Evolutionary conservation across 176 grass and related monocot genomes (phyloP).

Genomic region (Otatea glauca): DNA sequence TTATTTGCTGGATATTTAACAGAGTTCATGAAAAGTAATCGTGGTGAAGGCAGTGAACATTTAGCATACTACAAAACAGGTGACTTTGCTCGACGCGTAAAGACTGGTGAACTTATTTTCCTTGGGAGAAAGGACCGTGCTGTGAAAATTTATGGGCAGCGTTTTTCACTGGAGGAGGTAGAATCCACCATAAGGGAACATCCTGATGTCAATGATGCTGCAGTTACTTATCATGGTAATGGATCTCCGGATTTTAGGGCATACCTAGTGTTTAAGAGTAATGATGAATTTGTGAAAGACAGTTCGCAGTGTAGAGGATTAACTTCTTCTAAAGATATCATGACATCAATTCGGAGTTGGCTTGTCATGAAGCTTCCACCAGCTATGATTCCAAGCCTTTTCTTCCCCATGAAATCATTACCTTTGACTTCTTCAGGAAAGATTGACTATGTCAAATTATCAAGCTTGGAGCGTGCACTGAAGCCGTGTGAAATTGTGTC

Average conservation of each 20-base stretch:
- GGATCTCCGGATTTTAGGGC: conserved; percentile 59
- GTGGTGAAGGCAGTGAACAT: conserved; percentile 31
- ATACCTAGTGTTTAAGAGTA: conserved; percentile 68
- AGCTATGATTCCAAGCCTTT: conserved; percentile 75
- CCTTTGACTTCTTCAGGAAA: conserved; percentile 80
- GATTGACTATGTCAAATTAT: conserved; percentile 73
- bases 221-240: conserved; percentile 64
- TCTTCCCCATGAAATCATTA: conserved; percentile 56
- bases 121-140: conserved; percentile 80
- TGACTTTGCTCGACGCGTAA: conserved; percentile 71
- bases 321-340: conserved; percentile 48
- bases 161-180: conserved; percentile 78
- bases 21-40: conserved; percentile 31
- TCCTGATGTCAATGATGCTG: conserved; percentile 63
- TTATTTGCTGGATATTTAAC: conserved; percentile 77
- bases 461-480: conserved; percentile 42
- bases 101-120: conserved; percentile 75
- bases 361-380: conserved; percentile 65
- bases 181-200: conserved; percentile 79
- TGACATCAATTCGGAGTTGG: conserved; percentile 71
- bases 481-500: conserved; percentile 37
- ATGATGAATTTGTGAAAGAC: conserved; percentile 1
- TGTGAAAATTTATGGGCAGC: conserved; percentile 85
- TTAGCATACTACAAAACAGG: conserved; percentile 62
- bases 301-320: background rate